A percentile compares a stretch with the other conserved stretches of the same genome.
Conservation (phyloP, 352 stramenopile species). For the Globisporangium spiculum region DNA sequence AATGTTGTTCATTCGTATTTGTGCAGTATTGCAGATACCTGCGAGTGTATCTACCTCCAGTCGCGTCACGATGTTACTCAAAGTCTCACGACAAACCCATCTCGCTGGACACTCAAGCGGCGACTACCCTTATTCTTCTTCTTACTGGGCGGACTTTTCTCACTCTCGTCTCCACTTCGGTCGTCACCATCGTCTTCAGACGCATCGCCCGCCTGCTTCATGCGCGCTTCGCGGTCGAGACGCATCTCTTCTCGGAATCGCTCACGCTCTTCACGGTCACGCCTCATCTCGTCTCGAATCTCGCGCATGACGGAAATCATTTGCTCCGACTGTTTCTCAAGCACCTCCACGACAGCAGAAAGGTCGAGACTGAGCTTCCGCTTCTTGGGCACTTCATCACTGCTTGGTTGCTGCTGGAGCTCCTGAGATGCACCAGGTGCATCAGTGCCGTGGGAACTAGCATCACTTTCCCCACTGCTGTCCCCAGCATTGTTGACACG, state of each 20-base stretch:
- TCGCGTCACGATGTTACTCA: neutral
- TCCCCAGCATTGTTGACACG: constrained; percentile 11
- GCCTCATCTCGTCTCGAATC: constrained; percentile 16
- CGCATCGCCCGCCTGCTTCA: neutral
- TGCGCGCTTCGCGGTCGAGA: constrained; percentile 6
- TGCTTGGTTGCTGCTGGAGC: neutral
- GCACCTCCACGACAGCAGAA: neutral
- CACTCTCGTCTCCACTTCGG: neutral
- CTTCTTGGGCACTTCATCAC: neutral
- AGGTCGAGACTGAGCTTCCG: neutral
- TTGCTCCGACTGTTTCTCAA: constrained; percentile 14
- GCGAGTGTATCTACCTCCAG: too few relatives aligned
- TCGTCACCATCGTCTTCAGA: neutral
- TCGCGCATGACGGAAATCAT: constrained; percentile 10
- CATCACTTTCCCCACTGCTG: neutral
- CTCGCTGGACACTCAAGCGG: constrained; percentile 14
- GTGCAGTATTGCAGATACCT: too few relatives aligned
- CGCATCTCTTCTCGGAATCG: constrained; percentile 13
- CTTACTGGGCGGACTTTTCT: neutral
- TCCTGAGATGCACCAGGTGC: neutral
- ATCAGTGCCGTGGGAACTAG: neutral
- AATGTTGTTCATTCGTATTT: neutral
- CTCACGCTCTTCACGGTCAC: constrained; percentile 13
- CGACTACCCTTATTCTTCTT: constrained; percentile 13
- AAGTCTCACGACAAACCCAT: constrained; percentile 16